phyloP scores from a whole-genome alignment of 2,329 filamentous ascomycete genomes.

The Pestalotiopsis sp. region DNA sequence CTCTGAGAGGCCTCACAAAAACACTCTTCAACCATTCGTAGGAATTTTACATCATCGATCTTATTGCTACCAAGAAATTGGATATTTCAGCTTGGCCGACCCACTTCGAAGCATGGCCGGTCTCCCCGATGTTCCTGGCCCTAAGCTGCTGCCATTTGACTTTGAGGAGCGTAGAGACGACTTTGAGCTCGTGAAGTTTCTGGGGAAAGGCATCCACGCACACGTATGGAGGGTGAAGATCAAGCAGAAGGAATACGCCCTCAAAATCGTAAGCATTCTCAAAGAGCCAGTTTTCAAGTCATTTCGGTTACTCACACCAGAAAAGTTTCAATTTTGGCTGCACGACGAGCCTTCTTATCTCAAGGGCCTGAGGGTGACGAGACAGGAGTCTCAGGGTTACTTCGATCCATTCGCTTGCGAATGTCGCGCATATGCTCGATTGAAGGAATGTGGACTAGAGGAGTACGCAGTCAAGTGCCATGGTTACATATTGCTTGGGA shows the following conservation, averaged over 20 bases:
- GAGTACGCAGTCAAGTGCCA: not conserved
- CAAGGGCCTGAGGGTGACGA: too few species aligned
- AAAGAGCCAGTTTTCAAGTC: too few species aligned
- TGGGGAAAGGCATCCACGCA: not conserved
- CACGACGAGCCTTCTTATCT: not conserved
- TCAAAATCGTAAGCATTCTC: slow-evolving; percentile 2
- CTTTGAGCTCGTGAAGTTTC: not conserved
- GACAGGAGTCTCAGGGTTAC: not conserved
- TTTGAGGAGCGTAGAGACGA: not conserved
- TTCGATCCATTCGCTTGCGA: not conserved
- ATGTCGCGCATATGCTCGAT: not conserved
- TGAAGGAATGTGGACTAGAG: not conserved
- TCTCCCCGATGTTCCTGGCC: slow-evolving; percentile 4
- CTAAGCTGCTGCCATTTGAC: slow-evolving; percentile 1
- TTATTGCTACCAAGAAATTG: too few species aligned
- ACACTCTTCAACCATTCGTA: too few species aligned
- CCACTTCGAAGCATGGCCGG: not conserved
- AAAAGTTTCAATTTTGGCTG: not conserved
- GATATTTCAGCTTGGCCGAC: too few species aligned
- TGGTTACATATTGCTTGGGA: not conserved
- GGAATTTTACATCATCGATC: too few species aligned
- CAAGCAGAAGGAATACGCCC: slow-evolving; percentile 6
- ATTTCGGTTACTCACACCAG: not conserved
- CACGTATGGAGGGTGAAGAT: slow-evolving; percentile 1
- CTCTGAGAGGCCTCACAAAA: too few species aligned